Base-by-base conservation (phyloP, 495 filamentous ascomycete species). In the Penicillium coprophilum region DNA sequence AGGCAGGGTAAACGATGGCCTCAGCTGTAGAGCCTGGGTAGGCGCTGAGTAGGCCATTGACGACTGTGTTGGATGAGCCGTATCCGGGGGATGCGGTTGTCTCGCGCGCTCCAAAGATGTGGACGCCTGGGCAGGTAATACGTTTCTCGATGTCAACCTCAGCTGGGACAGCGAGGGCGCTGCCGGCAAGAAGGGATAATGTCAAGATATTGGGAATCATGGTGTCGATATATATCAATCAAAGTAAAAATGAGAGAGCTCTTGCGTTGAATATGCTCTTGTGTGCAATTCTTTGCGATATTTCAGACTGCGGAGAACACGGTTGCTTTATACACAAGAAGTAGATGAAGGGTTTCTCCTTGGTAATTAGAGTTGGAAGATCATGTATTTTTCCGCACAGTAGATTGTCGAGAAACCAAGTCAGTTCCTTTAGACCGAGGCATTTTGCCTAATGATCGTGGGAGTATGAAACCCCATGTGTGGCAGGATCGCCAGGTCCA, bases 31-130 rank as follows among this genome's bases (percentile, higher is more conserved):
- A 64, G n/a, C 76, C 77, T 0, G 77, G 60, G 56, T 81, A 80
- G 17, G 78, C 77, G 27, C 65, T 64, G 12, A 76, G 56, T 15
- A 85, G 57, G 13, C 74, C 68, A 49, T 83, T 72, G 47, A 85
- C 77, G 24, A 85, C 77, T 4, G 75, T 76, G 44, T 53, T 69
- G 41, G 69, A 64, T 5, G 80, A 77, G 6, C 83, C 83, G 60
- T 80, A 83, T 15, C 84, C 84, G 7, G 75, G 60, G 2, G 78
- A 56, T 3, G 64, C 84, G 0, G 82, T 85, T 11, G 84, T 87
- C 71, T 87, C 85, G 45, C 85, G 82, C 0, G 85, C 86, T 8
- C 84, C 84, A 48, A 87, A 84, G 40, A 85, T 73, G 62, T 87
- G 84, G 27, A 86, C 68, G 28, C 69, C 59, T 6, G 80, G 80